A percentile compares a stretch with the other conserved stretches of the same genome.
Conservation (phyloP, 352 stramenopile genomes). For the Phytophthora palmivora region DNA sequence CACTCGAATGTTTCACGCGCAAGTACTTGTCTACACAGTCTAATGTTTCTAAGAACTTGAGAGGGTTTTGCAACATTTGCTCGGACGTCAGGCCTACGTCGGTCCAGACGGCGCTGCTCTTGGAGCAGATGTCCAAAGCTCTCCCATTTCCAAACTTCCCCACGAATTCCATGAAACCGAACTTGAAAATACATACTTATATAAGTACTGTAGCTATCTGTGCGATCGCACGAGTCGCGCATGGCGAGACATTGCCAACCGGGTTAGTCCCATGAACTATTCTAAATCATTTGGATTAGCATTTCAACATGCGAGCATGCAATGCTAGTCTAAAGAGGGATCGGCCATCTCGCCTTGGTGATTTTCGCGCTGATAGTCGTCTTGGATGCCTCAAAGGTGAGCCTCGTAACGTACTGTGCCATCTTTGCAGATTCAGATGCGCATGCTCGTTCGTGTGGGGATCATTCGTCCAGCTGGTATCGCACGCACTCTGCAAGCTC, state of each 20-base stretch:
- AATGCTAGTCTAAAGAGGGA: conserved; percentile 7
- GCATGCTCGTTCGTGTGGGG: neutral
- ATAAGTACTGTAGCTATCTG: conserved; percentile 23
- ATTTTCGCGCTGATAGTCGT: conserved; percentile 27
- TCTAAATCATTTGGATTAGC: conserved; percentile 14
- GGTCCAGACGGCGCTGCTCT: conserved; percentile 10
- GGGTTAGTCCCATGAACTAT: conserved; percentile 18
- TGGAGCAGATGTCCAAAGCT: conserved; percentile 29
- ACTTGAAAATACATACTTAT: too few species aligned
- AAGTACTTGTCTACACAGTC: neutral
- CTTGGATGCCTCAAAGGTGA: conserved; percentile 8
- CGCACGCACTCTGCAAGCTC: conserved; percentile 33
- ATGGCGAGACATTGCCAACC: too few species aligned
- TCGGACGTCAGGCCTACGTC: conserved; percentile 9
- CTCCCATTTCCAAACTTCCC: conserved; percentile 28
- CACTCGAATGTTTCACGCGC: conserved; percentile 9
- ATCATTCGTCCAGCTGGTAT: conserved; percentile 22
- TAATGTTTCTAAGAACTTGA: neutral
- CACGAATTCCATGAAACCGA: conserved; percentile 32
- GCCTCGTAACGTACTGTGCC: conserved; percentile 12
- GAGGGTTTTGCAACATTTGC: conserved; percentile 18
- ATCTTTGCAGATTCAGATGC: conserved; percentile 12
- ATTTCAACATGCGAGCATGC: conserved; percentile 10
- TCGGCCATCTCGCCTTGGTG: neutral
- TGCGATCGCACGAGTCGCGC: conserved; percentile 19